Base-by-base conservation (phyloP, 2,329 filamentous ascomycete species). In the Leptographium wingfieldii region DNA sequence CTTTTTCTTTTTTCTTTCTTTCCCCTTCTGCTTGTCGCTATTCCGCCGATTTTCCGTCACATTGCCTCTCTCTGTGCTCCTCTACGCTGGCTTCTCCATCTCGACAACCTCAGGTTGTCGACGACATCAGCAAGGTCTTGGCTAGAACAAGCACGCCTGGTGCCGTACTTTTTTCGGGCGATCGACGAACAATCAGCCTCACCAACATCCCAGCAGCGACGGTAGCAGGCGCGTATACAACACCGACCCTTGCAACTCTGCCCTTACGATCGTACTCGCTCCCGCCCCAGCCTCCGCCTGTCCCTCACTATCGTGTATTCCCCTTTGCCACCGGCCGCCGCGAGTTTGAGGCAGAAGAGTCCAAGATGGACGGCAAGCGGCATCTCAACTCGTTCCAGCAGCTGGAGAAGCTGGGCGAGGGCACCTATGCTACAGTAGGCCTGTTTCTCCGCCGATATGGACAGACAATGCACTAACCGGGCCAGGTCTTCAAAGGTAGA, bases 351-450 rank as follows among this genome's bases (percentile, higher is more conserved):
- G 60, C 55, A 55, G 59, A 62, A 59, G 3, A 55, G 33, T 31
- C 38, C 67, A 72, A 62, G 63, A 97, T 97, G 92, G 92, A 96
- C 75, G 88, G 89, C 70, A 89, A 95, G 73, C 81, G 88, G 69
- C 90, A 96, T 69, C 92, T 92, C 60, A 95, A 88, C 77, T 97
- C 92, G 63, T 99, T 99, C 80, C 92, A 97, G 81, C 94, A 97
- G 84, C 83, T 97, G 73, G 94, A 99, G 76, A 99, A 92, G 87
- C 82, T 99, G 66, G 94, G 94, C 69, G 94, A 99, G 78, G 94
- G 94, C 63, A 99, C 94, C 38, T 99, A 99, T 83, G 94, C 94
- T 40, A 99, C 94, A 40, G 94, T 96, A 79, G 69, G 85, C 75
- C 55, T 48, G 29, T 25, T 2, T 55, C 51, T n/a, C 9, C 6